These are phyloP conservation scores for Myriangium duriaei DNA, from an alignment of 2,329 filamentous ascomycete genomes.

Conservation along the genomic window DNA sequence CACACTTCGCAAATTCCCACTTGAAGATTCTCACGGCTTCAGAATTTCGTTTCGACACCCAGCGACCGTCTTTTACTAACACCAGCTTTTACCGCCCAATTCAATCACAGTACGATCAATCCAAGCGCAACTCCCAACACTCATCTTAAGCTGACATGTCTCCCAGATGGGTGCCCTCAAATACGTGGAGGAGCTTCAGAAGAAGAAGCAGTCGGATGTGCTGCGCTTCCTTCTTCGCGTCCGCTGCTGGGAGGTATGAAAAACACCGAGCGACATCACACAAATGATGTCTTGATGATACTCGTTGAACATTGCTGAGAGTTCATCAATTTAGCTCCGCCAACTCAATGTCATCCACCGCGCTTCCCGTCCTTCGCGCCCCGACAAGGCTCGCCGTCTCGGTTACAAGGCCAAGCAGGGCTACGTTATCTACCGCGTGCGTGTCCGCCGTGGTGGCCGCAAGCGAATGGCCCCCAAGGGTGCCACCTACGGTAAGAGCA, in stretches of 20 bases:
- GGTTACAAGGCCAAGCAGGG: slow-evolving; percentile 99
- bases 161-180: slow-evolving; percentile 95
- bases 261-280: slow-evolving; percentile 24
- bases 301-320: slow-evolving; percentile 99
- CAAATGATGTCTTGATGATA: slow-evolving; percentile 44
- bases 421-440: slow-evolving; percentile 99
- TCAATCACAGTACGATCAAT: slow-evolving; percentile 5
- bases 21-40: background rate
- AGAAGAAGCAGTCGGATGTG: slow-evolving; percentile 99
- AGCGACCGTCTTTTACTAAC: slow-evolving; percentile 1
- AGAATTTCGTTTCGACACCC: slow-evolving; percentile 4
- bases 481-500: slow-evolving; percentile 96
- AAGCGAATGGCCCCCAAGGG: slow-evolving; percentile 95
- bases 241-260: slow-evolving; percentile 95
- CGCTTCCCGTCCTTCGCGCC: slow-evolving; percentile 92
- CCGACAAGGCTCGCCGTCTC: slow-evolving; percentile 99
- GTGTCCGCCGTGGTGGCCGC: slow-evolving; percentile 95
- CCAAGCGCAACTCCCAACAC: background rate
- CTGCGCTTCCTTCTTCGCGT: slow-evolving; percentile 99
- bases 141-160: slow-evolving; percentile 7
- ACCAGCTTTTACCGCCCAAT: background rate
- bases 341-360: slow-evolving; percentile 99
- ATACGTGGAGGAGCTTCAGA: slow-evolving; percentile 99
- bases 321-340: slow-evolving; percentile 99
- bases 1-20: slow-evolving; percentile 8